Base-by-base conservation (phyloP, 139 green algal genomes). In the Haematococcus sp. region DNA sequence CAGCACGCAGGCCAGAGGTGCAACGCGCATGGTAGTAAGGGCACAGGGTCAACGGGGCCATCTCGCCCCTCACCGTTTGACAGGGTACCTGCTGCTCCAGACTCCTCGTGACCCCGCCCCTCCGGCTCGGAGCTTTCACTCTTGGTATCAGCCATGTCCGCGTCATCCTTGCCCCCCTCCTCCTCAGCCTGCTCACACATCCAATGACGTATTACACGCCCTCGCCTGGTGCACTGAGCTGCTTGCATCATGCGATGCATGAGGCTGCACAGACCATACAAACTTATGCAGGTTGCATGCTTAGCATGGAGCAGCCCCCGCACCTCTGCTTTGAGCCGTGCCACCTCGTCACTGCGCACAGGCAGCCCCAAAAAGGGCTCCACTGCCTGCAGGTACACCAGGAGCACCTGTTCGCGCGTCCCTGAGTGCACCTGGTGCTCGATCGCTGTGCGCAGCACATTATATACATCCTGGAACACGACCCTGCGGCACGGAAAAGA, bases 311-410 rank as follows among this genome's bases (percentile, higher is more conserved):
- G 9, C 54, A 61, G 40, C 22, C 52, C 27, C 67, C 67, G 5
- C 35, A 71, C 64, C 66, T 72, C 19, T 33, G 33, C 66, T 17
- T 68, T 76, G 28, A 80, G 31, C 16, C 66, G 52, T 16, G 16
- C n/a, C 22, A 80, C n/a, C 43, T 80, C 74, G 17, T 75, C 66
- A 17, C 61, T 73, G 60, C 83, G 86, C 28, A 65, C 16, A 17
- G 78, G 77, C 66, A 97, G 69, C 34, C 88, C 89, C 70, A 98
- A 95, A 70, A 97, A 92, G 0, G 86, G 76, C 86, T 99, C 95
- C 19, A 98, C 61, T 22, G 97, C 89, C 19, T 70, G 61, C 33
- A 83, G 82, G 89, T 91, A 97, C 22, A 97, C 83, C n/a, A 73
- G 63, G 73, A 96, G 74, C 0, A 91, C 83, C n/a, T 82, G 69